Conservation (phyloP, 768 basidiomycete genomes). For the Mycena floridula region DNA sequence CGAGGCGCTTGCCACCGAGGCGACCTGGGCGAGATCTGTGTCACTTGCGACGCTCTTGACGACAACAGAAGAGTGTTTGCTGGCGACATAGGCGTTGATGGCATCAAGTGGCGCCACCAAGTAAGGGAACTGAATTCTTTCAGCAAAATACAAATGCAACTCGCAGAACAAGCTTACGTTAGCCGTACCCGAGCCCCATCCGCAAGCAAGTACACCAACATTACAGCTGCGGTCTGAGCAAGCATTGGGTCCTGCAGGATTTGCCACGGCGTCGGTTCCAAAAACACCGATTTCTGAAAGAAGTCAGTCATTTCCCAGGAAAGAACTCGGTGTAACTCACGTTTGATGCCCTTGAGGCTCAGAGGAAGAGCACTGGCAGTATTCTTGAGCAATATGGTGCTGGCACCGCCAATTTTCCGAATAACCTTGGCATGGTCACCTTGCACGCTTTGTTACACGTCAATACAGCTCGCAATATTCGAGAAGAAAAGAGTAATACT, state of each 20-base stretch:
- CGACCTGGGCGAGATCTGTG: background rate
- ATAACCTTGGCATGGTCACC: constrained; percentile 22
- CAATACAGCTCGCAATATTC: background rate
- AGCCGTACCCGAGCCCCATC: constrained; percentile 7
- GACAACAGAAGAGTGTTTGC: background rate
- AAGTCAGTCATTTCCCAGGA: background rate
- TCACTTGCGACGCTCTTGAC: background rate
- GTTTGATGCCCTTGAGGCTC: constrained; percentile 1
- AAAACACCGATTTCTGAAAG: constrained; percentile 2
- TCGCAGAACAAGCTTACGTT: too few species aligned
- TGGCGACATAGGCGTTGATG: background rate
- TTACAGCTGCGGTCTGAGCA: constrained; percentile 21
- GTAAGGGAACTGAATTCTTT: constrained; percentile 3
- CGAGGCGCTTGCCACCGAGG: background rate
- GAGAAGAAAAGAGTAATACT: background rate
- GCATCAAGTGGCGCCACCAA: constrained; percentile 1
- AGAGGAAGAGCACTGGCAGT: constrained; percentile 9
- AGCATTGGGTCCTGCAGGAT: constrained; percentile 31
- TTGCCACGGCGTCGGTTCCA: constrained; percentile 32
- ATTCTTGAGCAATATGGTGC: constrained; percentile 43
- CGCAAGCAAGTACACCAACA: constrained; percentile 17
- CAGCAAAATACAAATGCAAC: too few species aligned
- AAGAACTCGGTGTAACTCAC: background rate
- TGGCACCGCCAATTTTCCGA: constrained; percentile 34
- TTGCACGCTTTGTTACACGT: constrained; percentile 2